Conservation (phyloP, 1,284 basidiomycete species). For the Fomitopsis palustris region DNA sequence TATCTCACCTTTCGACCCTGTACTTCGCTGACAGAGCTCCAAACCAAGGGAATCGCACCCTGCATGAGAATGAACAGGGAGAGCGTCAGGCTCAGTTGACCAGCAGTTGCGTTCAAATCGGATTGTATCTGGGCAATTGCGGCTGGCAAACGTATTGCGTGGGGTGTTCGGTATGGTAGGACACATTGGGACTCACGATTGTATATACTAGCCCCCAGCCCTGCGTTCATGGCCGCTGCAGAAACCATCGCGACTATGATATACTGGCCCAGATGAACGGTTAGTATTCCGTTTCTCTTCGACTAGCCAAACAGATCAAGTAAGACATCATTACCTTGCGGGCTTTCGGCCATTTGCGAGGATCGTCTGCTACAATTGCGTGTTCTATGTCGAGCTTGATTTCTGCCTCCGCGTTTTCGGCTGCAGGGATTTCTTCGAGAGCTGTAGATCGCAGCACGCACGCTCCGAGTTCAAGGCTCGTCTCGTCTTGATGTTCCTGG, state of each 20-base stretch:
- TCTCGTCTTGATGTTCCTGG: no score
- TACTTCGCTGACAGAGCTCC: constrained; percentile 77
- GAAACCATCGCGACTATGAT: constrained; percentile 49
- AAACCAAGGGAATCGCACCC: constrained; percentile 63
- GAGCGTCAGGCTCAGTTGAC: constrained; percentile 70
- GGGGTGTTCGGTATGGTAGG: background rate
- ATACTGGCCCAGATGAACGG: background rate
- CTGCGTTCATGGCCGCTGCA: constrained; percentile 64
- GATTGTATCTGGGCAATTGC: constrained; percentile 64
- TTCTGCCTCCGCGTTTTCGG: background rate
- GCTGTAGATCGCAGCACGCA: no score
- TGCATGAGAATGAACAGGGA: constrained; percentile 79
- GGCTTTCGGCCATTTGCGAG: constrained; percentile 62
- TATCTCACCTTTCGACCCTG: constrained; percentile 69
- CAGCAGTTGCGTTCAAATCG: constrained; percentile 61
- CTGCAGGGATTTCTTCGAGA: background rate
- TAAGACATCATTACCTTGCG: constrained; percentile 54
- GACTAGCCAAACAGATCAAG: no score
- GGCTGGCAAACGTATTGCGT: constrained; percentile 32
- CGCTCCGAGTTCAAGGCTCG: no score
- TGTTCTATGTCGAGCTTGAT: constrained; percentile 55
- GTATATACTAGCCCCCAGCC: constrained; percentile 65
- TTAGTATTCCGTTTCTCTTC: no score
- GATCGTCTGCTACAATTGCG: constrained; percentile 70
- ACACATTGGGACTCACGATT: constrained; percentile 44